Evolutionary conservation across 2,329 filamentous ascomycete species (phyloP).

Genomic region (Pestalotiopsis sp.): DNA sequence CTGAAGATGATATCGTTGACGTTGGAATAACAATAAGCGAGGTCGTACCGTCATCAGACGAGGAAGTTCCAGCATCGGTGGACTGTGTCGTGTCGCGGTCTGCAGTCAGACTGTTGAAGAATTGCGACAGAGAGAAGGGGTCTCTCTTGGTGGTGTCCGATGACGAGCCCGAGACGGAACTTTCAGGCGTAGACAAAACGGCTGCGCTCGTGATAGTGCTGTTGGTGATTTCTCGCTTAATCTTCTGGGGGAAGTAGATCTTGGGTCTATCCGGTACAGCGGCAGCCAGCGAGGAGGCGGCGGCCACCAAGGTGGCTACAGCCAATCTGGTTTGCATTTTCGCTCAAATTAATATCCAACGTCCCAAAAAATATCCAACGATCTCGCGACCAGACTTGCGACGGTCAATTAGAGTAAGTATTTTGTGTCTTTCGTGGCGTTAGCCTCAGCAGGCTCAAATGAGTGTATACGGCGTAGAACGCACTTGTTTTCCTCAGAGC

Average conservation of each 20-base stretch:
- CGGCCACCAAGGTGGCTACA: constrained; percentile 37
- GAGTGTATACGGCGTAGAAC: background rate
- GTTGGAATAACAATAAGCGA: constrained; percentile 21
- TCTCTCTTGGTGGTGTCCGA: constrained; percentile 23
- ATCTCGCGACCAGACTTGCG: background rate
- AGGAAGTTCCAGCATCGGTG: constrained; percentile 9
- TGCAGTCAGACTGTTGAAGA: constrained; percentile 23
- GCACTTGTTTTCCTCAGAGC: constrained; percentile 39
- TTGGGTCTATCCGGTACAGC: constrained; percentile 39
- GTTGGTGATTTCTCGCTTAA: constrained; percentile 41
- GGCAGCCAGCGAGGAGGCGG: constrained; percentile 33
- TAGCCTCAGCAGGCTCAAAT: constrained; percentile 4
- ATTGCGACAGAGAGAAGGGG: constrained; percentile 22
- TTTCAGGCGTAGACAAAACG: constrained; percentile 20
- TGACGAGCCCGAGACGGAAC: constrained; percentile 15
- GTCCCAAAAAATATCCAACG: background rate
- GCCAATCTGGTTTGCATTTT: constrained; percentile 31
- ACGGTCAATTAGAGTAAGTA: background rate
- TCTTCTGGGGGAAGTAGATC: constrained; percentile 45
- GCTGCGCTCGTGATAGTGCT: constrained; percentile 31
- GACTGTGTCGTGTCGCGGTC: background rate
- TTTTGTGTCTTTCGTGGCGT: background rate
- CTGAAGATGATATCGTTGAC: background rate
- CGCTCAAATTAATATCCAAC: constrained; percentile 21
- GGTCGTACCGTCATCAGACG: constrained; percentile 4